phyloP scores from a whole-genome alignment of 106 monocot genomes.

The Iris macrosiphon region DNA sequence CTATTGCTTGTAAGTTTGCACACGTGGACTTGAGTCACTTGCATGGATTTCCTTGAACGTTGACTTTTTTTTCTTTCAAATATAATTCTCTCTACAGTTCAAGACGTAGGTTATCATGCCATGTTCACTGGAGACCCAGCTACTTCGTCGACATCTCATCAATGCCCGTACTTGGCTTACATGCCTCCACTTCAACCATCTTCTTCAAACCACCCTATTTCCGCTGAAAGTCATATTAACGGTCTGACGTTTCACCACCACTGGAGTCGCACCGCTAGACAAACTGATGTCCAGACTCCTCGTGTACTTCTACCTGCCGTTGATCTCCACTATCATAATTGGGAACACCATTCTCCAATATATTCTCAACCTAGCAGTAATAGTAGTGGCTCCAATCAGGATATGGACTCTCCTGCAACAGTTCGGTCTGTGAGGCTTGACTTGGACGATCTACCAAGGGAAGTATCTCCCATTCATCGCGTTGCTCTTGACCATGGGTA shows the following conservation, averaged over 20 bases:
- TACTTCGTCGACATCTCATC: conserved; percentile 28
- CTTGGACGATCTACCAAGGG: conserved; percentile 12
- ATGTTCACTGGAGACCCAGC: conserved; percentile 30
- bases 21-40: not conserved
- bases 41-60: not conserved
- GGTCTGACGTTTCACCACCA: conserved; percentile 24
- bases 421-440: conserved; percentile 12
- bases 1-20: conserved; percentile 38
- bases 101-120: conserved; percentile 34
- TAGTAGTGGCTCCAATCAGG: conserved; percentile 8
- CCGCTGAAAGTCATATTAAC: conserved; percentile 20
- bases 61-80: not conserved
- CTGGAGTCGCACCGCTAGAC: conserved; percentile 11
- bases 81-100: conserved; percentile 35
- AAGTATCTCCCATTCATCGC: conserved; percentile 14
- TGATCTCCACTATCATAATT: conserved; percentile 21
- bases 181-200: conserved; percentile 35
- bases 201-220: conserved; percentile 28
- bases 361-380: conserved; percentile 9
- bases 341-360: conserved; percentile 16
- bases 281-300: conserved; percentile 16
- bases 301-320: conserved; percentile 1
- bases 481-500: conserved; percentile 22
- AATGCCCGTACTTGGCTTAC: conserved; percentile 46
- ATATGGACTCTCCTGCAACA: conserved; percentile 5